phyloP scores from a whole-genome alignment of 2,329 filamentous ascomycete genomes.

The Myriosclerotinia scirpicola region DNA sequence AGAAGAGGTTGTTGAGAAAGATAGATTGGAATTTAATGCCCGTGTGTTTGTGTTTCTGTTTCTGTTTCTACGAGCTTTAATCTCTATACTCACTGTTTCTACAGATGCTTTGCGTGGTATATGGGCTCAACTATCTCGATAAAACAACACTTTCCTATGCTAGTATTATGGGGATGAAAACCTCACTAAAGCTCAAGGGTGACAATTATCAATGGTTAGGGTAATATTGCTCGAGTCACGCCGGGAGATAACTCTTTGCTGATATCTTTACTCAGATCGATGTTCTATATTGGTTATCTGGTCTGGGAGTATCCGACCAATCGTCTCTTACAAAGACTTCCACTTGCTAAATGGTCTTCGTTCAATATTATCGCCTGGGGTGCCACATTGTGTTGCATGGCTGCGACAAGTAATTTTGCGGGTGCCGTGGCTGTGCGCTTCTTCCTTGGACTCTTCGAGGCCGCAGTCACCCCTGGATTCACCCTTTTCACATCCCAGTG shows the following conservation, averaged over 20 bases:
- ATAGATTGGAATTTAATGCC: slow-evolving; percentile 51
- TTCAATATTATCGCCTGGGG: slow-evolving; percentile 64
- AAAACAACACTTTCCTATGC: slow-evolving; percentile 52
- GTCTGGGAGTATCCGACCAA: slow-evolving; percentile 40
- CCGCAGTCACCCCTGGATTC: slow-evolving; percentile 68
- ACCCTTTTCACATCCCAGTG: slow-evolving; percentile 68
- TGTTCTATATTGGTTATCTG: slow-evolving; percentile 48
- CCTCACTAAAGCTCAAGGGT: slow-evolving; percentile 43
- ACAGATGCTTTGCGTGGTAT: slow-evolving; percentile 55
- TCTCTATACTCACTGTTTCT: slow-evolving; percentile 6
- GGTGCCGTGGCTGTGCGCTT: slow-evolving; percentile 65
- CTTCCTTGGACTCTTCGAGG: slow-evolving; percentile 67
- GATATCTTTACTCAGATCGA: slow-evolving; percentile 25
- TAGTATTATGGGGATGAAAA: slow-evolving; percentile 50
- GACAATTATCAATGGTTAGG: slow-evolving; percentile 50
- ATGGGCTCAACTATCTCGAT: slow-evolving; percentile 56
- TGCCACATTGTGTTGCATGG: slow-evolving; percentile 59
- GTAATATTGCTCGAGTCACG: slow-evolving; percentile 26
- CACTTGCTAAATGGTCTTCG: slow-evolving; percentile 63
- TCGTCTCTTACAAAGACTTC: slow-evolving; percentile 51
- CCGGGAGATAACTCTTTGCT: not conserved
- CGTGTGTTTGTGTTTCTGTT: slow-evolving; percentile 27
- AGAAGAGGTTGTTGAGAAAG: slow-evolving; percentile 47
- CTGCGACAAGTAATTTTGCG: slow-evolving; percentile 58
- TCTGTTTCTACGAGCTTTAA: not conserved